Conservation (phyloP, 2,329 filamentous ascomycete species). For the Nemania sp. region DNA sequence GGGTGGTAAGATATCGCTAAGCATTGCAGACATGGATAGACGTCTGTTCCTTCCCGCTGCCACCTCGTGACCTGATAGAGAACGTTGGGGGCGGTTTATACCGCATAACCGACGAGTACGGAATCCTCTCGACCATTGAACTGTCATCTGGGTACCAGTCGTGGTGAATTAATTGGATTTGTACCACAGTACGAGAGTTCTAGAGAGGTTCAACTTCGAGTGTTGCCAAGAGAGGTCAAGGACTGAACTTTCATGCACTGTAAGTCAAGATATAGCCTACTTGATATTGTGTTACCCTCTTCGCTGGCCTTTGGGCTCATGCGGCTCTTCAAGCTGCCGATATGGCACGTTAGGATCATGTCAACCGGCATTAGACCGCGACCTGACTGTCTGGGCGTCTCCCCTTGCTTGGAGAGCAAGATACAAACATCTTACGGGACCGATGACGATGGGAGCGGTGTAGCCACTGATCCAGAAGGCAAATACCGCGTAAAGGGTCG, state of each 20-base stretch:
- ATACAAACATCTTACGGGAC: too few relatives aligned
- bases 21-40: too few relatives aligned
- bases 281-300: neutral
- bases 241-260: too few relatives aligned
- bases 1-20: too few relatives aligned
- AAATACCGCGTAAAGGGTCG: neutral
- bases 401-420: neutral
- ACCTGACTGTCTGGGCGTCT: neutral
- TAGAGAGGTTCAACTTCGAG: too few relatives aligned
- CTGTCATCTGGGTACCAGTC: too few relatives aligned
- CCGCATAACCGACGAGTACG: constrained; percentile 5
- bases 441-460: neutral
- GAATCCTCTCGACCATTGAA: too few relatives aligned
- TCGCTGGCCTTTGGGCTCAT: neutral
- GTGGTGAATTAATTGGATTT: too few relatives aligned
- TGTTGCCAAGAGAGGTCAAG: too few relatives aligned
- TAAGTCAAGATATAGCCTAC: too few relatives aligned
- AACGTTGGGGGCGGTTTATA: neutral
- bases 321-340: constrained; percentile 13
- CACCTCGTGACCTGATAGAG: neutral
- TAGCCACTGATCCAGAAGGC: neutral
- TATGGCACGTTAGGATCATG: constrained; percentile 2
- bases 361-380: constrained; percentile 12
- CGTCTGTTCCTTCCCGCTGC: neutral
- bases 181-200: constrained; percentile 3